A percentile compares a stretch with the other conserved stretches of the same genome.
Conservation (phyloP, 2,329 filamentous ascomycete genomes). For the Neurospora sp. region DNA sequence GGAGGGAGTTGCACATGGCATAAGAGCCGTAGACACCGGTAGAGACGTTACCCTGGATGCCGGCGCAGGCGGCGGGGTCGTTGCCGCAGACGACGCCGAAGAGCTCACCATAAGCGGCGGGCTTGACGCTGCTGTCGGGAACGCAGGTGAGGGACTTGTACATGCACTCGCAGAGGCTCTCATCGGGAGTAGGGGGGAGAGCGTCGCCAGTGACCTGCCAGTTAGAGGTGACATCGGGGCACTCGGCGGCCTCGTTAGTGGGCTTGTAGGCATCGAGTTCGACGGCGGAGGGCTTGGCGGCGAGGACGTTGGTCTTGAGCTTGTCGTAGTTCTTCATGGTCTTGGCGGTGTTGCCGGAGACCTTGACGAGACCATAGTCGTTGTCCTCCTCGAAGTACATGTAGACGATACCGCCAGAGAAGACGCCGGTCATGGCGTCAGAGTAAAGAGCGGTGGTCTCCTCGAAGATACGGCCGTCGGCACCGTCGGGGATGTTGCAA, state of each 20-base stretch:
- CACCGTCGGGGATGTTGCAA: constrained; percentile 61
- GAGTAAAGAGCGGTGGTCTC: constrained; percentile 79
- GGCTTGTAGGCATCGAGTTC: constrained; percentile 60
- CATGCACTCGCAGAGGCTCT: constrained; percentile 80
- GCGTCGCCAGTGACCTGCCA: constrained; percentile 60
- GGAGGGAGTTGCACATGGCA: constrained; percentile 61
- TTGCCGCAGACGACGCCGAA: constrained; percentile 67
- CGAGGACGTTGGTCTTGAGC: constrained; percentile 60
- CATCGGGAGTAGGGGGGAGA: constrained; percentile 77
- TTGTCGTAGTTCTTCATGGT: constrained; percentile 67
- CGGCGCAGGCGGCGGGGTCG: constrained; percentile 47
- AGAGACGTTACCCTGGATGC: constrained; percentile 58
- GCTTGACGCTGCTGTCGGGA: constrained; percentile 46
- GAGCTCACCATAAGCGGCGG: constrained; percentile 52
- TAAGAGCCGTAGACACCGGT: constrained; percentile 66
- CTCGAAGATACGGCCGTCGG: constrained; percentile 65
- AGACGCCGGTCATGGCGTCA: constrained; percentile 70
- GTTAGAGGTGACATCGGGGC: constrained; percentile 53
- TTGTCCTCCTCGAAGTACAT: constrained; percentile 94
- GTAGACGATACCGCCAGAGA: constrained; percentile 96
- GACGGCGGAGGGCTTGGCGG: constrained; percentile 56
- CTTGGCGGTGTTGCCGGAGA: constrained; percentile 45
- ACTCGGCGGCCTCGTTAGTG: constrained; percentile 60
- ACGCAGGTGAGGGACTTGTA: constrained; percentile 61
- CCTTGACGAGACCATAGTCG: constrained; percentile 70